phyloP scores from a whole-genome alignment of 148 eudicot genomes.

The Silene latifolia region DNA sequence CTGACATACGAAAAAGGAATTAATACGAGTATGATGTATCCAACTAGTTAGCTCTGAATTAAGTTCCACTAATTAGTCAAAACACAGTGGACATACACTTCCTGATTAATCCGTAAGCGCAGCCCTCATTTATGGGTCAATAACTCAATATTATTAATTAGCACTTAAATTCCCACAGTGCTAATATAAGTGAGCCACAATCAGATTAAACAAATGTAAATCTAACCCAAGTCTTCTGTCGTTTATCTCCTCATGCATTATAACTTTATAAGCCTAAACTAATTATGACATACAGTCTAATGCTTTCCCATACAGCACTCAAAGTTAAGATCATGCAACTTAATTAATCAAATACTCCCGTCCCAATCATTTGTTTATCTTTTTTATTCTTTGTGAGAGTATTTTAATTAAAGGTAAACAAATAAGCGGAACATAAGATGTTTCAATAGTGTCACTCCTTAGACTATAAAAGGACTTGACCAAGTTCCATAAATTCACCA shows the following conservation, averaged over 20 bases:
- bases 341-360: not conserved
- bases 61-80: conserved; percentile 22
- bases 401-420: too few relatives aligned
- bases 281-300: conserved; percentile 10
- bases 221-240: conserved; percentile 26
- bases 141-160: conserved; percentile 27
- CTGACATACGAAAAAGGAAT: too few relatives aligned
- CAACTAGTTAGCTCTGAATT: not conserved
- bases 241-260: conserved; percentile 11
- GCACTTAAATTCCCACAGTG: conserved; percentile 21
- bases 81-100: conserved; percentile 31
- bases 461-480: conserved; percentile 24
- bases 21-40: not conserved
- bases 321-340: conserved; percentile 20
- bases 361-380: too few relatives aligned
- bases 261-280: conserved; percentile 1
- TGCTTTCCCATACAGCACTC: conserved; percentile 24
- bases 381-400: too few relatives aligned
- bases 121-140: conserved; percentile 32
- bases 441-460: conserved; percentile 8
- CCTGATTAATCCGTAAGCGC: conserved; percentile 17
- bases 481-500: conserved; percentile 8
- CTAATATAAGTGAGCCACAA: conserved; percentile 17
- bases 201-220: conserved; percentile 6
- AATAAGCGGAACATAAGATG: too few relatives aligned